Conservation (phyloP, 2,329 filamentous ascomycete species). For the Anthostomella pinea region DNA sequence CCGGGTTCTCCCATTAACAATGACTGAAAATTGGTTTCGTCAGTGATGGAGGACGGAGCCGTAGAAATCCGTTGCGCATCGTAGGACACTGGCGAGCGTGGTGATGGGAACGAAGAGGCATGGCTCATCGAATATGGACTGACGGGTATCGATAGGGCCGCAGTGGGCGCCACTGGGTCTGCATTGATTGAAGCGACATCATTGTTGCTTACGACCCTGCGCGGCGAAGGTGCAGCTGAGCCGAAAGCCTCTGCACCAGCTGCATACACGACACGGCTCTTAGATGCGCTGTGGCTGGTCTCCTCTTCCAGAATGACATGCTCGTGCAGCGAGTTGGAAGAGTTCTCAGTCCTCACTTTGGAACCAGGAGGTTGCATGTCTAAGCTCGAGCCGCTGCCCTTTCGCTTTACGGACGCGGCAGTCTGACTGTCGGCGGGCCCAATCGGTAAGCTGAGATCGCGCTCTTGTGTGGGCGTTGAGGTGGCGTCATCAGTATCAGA, state of each 20-base stretch:
- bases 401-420: slow-evolving; percentile 36
- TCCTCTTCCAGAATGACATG: slow-evolving; percentile 49
- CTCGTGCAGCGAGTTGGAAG: slow-evolving; percentile 50
- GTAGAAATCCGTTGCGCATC: slow-evolving; percentile 73
- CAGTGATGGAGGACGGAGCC: slow-evolving; percentile 69
- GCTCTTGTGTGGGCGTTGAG: slow-evolving; percentile 32
- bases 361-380: slow-evolving; percentile 34
- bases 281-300: slow-evolving; percentile 36
- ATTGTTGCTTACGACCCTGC: slow-evolving; percentile 38
- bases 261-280: slow-evolving; percentile 36
- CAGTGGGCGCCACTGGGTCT: slow-evolving; percentile 42
- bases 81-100: slow-evolving; percentile 65
- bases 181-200: slow-evolving; percentile 53
- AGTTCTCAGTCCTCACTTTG: slow-evolving; percentile 47
- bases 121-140: slow-evolving; percentile 65
- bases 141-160: slow-evolving; percentile 46
- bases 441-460: slow-evolving; percentile 14
- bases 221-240: slow-evolving; percentile 45
- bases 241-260: slow-evolving; percentile 35
- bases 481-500: slow-evolving; percentile 22
- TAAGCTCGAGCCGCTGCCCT: slow-evolving; percentile 46
- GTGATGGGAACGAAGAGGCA: slow-evolving; percentile 67
- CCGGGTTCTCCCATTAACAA: slow-evolving; percentile 71
- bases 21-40: slow-evolving; percentile 69
- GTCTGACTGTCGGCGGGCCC: slow-evolving; percentile 13